Evolutionary conservation across 208 protist species (phyloP).

Genomic region (Acanthamoeba quina): DNA sequence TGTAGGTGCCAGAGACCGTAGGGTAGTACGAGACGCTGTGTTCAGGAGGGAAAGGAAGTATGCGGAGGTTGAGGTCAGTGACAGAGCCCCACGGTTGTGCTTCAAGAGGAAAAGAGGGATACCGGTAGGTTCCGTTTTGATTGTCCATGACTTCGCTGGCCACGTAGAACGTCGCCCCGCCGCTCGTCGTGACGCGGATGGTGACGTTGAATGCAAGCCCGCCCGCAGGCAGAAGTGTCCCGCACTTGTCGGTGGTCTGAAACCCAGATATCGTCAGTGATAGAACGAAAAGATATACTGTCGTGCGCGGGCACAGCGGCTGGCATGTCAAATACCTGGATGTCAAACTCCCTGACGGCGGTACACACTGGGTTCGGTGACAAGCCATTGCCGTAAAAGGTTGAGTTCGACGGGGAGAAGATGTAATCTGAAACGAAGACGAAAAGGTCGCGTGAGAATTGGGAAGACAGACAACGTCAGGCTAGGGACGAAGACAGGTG

Average conservation of each 20-base stretch:
- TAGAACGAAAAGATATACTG: background rate
- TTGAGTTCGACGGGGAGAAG: conserved; percentile 13
- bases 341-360: conserved; percentile 39
- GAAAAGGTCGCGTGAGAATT: background rate
- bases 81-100: background rate
- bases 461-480: background rate
- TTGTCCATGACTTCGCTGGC: conserved; percentile 32
- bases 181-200: background rate
- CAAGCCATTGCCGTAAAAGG: conserved; percentile 43
- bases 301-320: background rate
- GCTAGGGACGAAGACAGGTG: background rate
- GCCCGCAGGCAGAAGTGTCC: background rate
- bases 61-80: background rate
- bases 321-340: conserved; percentile 9
- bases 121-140: conserved; percentile 61
- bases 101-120: background rate
- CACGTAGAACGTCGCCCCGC: background rate
- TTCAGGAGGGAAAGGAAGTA: background rate
- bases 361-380: conserved; percentile 44
- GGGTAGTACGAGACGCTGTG: conserved; percentile 13
- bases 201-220: conserved; percentile 18
- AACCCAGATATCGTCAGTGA: background rate
- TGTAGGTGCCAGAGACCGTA: conserved; percentile 2
- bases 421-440: conserved; percentile 15
- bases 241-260: conserved; percentile 5